A percentile compares a stretch with the other conserved stretches of the same genome.
These are phyloP conservation scores for Pythium sp. DNA, from an alignment of 352 stramenopile species.

Conservation along the genomic window DNA sequence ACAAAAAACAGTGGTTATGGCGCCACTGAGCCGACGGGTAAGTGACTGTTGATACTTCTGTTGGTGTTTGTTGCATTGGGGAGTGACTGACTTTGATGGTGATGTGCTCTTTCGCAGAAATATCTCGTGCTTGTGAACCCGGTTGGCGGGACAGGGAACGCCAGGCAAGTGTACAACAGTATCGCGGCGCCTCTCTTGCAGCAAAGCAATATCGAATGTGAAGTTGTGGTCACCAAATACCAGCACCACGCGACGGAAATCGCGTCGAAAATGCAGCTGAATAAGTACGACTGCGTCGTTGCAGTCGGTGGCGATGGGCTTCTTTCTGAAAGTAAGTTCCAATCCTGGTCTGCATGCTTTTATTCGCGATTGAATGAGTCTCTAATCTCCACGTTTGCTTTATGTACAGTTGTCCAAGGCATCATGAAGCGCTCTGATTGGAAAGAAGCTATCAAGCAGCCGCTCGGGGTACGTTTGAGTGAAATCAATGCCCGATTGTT, in stretches of 20 bases:
- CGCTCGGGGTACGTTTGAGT: slow-evolving; percentile 39
- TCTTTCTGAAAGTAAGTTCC: slow-evolving; percentile 57
- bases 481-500: not conserved
- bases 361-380: not conserved
- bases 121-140: slow-evolving; percentile 62
- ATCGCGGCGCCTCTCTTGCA: slow-evolving; percentile 53
- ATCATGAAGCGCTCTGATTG: slow-evolving; percentile 64
- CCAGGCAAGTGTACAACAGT: slow-evolving; percentile 46
- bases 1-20: not conserved
- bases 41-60: slow-evolving; percentile 12
- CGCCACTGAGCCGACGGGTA: slow-evolving; percentile 32
- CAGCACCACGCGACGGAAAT: slow-evolving; percentile 62
- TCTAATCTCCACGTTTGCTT: slow-evolving; percentile 2
- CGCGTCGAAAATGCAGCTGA: slow-evolving; percentile 33
- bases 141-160: slow-evolving; percentile 49
- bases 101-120: slow-evolving; percentile 6
- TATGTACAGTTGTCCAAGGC: slow-evolving; percentile 58
- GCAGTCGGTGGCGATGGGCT: slow-evolving; percentile 64
- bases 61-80: not conserved
- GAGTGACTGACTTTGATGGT: slow-evolving; percentile 29
- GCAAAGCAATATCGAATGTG: slow-evolving; percentile 53
- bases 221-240: slow-evolving; percentile 48
- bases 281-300: slow-evolving; percentile 65
- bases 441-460: slow-evolving; percentile 49
- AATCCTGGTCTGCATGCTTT: not conserved